Conservation (phyloP, 352 stramenopile species). For the Pythium folliculosum region DNA sequence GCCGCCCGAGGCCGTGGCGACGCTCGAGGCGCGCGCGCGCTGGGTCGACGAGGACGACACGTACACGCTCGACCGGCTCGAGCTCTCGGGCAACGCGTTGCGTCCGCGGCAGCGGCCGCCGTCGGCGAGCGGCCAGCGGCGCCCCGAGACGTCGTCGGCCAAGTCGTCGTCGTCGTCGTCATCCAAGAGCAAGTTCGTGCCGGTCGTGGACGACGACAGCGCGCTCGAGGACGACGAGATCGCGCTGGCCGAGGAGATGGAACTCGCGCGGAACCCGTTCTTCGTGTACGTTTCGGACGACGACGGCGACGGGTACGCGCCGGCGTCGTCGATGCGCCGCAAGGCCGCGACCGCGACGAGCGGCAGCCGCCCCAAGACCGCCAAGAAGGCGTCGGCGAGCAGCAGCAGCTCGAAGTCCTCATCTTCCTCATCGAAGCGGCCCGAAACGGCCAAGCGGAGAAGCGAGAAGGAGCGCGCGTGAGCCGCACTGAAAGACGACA, state of each 20-base stretch:
- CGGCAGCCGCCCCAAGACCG: conserved; percentile 49
- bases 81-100: conserved; percentile 74
- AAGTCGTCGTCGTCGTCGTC: conserved; percentile 36
- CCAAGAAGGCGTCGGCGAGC: conserved; percentile 50
- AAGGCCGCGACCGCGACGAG: conserved; percentile 30
- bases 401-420: conserved; percentile 48
- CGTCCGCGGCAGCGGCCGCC: conserved; percentile 60
- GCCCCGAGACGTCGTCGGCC: conserved; percentile 70
- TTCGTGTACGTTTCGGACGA: conserved; percentile 86
- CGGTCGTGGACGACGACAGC: conserved; percentile 29
- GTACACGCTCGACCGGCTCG: conserved; percentile 68
- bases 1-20: conserved; percentile 50
- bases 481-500: too few relatives aligned
- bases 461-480: conserved; percentile 43
- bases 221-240: conserved; percentile 66
- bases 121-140: conserved; percentile 67
- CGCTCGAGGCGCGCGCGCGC: conserved; percentile 59
- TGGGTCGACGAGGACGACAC: conserved; percentile 83
- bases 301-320: conserved; percentile 76
- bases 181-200: conserved; percentile 45
- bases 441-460: conserved; percentile 60
- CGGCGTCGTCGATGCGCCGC: conserved; percentile 51
- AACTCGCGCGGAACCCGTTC: conserved; percentile 74
- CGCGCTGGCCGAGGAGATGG: conserved; percentile 60
- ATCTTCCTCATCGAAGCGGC: conserved; percentile 55